A percentile compares a stretch with the other conserved stretches of the same genome.
phyloP scores from a whole-genome alignment of 2,329 filamentous ascomycete genomes.

The Penicillium sp. region DNA sequence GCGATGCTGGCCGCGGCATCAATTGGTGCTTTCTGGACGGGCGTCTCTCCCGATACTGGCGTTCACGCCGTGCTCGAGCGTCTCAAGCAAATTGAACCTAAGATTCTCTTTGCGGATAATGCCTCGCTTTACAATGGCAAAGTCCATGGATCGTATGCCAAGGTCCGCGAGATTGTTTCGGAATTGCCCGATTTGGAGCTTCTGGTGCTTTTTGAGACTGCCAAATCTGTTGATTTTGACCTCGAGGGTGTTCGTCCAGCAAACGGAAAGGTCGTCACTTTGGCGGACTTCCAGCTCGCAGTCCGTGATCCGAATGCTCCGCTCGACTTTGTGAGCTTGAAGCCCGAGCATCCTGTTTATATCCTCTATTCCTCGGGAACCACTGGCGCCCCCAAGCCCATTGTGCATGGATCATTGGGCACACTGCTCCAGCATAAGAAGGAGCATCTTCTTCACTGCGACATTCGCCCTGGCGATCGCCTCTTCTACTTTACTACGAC shows the following conservation, averaged over 20 bases:
- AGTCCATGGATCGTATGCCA: conserved; percentile 75
- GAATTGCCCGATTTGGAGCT: conserved; percentile 67
- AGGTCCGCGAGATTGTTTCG: conserved; percentile 74
- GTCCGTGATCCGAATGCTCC: conserved; percentile 41
- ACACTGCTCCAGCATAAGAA: conserved; percentile 97
- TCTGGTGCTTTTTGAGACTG: conserved; percentile 74
- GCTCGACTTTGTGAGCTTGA: conserved; percentile 73
- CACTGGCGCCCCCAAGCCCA: conserved; percentile 84
- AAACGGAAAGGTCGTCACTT: conserved; percentile 44
- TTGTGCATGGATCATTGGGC: conserved; percentile 87
- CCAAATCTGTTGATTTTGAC: conserved; percentile 46
- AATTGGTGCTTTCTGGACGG: conserved; percentile 88
- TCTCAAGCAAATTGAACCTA: conserved; percentile 80
- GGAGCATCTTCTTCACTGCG: conserved; percentile 85
- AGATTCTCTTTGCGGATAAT: conserved; percentile 82
- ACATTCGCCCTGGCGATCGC: conserved; percentile 70
- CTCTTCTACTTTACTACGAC: conserved; percentile 94
- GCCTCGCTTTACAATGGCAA: conserved; percentile 90
- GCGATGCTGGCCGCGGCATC: conserved; percentile 83
- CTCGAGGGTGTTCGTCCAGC: conserved; percentile 36
- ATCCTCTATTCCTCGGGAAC: conserved; percentile 94
- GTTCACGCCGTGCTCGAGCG: conserved; percentile 89
- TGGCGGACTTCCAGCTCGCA: conserved; percentile 49
- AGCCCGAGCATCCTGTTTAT: conserved; percentile 85
- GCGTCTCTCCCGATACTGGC: conserved; percentile 88